These are phyloP conservation scores for Theileria orientalis DNA, from an alignment of 169 alveolate genomes.

Conservation along the genomic window DNA sequence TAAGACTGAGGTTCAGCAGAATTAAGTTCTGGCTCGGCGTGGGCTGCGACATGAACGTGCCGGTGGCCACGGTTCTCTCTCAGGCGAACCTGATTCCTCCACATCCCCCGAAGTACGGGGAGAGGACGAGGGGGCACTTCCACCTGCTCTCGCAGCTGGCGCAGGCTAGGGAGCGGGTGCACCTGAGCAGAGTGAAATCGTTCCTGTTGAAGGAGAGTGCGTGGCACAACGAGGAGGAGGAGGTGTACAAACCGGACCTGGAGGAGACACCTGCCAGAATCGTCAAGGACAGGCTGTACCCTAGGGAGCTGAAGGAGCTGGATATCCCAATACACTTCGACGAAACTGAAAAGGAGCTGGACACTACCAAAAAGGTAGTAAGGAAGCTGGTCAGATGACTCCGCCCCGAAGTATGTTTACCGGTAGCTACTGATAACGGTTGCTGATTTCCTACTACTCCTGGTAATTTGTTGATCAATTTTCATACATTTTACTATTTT, in stretches of 20 bases:
- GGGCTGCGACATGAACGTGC: conserved; percentile 74
- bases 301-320: conserved; percentile 48
- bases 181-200: conserved; percentile 40
- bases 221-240: conserved; percentile 18
- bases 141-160: conserved; percentile 56
- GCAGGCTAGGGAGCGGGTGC: conserved; percentile 44
- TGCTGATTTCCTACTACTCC: too few species aligned
- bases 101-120: conserved; percentile 77
- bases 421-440: too few species aligned
- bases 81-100: conserved; percentile 72
- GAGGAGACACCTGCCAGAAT: conserved; percentile 62
- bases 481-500: too few species aligned
- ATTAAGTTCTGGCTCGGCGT: conserved; percentile 85
- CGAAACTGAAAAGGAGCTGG: background rate
- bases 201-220: conserved; percentile 46
- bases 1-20: conserved; percentile 81
- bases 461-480: too few species aligned
- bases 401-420: background rate
- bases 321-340: conserved; percentile 51
- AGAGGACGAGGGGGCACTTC: conserved; percentile 69
- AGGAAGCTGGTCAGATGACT: conserved; percentile 16
- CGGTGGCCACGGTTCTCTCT: conserved; percentile 55
- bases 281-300: conserved; percentile 38
- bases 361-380: background rate
- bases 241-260: conserved; percentile 46